Evolutionary conservation across 2,329 filamentous ascomycete genomes (phyloP).

Genomic region (Stachybotrys echinatus): DNA sequence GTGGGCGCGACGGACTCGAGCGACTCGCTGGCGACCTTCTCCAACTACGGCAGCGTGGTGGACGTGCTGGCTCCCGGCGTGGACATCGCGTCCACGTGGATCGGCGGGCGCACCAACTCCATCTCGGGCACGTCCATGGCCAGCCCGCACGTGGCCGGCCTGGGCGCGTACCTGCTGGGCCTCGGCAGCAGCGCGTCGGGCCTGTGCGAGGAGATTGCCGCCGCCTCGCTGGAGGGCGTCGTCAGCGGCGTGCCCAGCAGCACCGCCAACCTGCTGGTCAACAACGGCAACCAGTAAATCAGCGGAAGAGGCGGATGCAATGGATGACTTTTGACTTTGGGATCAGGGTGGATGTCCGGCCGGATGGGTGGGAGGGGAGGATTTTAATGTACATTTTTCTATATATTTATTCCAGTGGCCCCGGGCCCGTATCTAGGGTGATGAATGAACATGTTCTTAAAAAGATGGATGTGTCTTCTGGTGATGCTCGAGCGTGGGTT

Average conservation of each 20-base stretch:
- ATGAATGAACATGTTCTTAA: no score
- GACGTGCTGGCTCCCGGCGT: conserved; percentile 48
- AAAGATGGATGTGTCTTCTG: no score
- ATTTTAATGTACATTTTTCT: no score
- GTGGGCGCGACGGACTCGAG: conserved; percentile 41
- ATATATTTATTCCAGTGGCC: no score
- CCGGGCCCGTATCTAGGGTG: no score
- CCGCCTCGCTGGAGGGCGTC: conserved; percentile 31
- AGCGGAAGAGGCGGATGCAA: neutral
- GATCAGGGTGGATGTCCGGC: no score
- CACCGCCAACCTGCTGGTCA: conserved; percentile 18
- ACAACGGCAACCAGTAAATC: conserved; percentile 12
- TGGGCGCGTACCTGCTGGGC: conserved; percentile 38
- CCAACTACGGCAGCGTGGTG: conserved; percentile 45
- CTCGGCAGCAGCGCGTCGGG: conserved; percentile 22
- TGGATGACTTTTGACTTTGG: neutral
- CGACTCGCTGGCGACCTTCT: conserved; percentile 40
- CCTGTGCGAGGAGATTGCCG: conserved; percentile 12
- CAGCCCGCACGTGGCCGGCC: conserved; percentile 34
- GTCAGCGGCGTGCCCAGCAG: conserved; percentile 17
- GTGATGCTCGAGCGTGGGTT: no score
- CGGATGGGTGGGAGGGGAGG: no score
- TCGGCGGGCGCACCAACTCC: conserved; percentile 29
- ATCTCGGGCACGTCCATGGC: conserved; percentile 43
- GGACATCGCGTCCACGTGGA: conserved; percentile 42